Conservation (phyloP, 2,329 filamentous ascomycete genomes). For the Blastomyces gilchristii region DNA sequence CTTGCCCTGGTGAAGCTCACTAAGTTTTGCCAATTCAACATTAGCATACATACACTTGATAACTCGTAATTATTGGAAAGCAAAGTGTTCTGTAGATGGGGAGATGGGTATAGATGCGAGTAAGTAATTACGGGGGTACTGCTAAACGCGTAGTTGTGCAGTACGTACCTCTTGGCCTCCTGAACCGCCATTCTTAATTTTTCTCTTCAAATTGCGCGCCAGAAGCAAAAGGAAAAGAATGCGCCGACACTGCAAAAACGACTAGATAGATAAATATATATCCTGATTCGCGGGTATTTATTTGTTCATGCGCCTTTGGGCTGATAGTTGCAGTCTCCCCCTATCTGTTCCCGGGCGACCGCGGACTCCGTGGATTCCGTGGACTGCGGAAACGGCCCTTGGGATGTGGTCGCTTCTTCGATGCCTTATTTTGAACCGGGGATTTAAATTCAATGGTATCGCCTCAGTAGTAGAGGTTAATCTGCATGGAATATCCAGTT, state of each 20-base stretch:
- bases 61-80: not conserved
- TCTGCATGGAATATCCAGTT: not conserved
- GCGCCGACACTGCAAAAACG: not conserved
- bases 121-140: not conserved
- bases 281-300: not conserved
- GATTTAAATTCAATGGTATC: not conserved
- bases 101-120: not conserved
- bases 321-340: not conserved
- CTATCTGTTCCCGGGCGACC: not conserved
- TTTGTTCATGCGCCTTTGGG: not conserved
- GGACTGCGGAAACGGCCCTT: not conserved
- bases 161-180: not conserved
- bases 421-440: not conserved
- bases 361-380: slow-evolving; percentile 6
- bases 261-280: not conserved
- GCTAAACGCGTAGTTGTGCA: not conserved
- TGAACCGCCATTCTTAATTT: not conserved
- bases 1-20: slow-evolving; percentile 1
- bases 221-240: not conserved
- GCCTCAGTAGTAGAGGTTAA: too few species aligned
- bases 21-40: not conserved
- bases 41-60: not conserved
- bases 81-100: not conserved
- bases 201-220: not conserved
- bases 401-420: not conserved